A percentile compares a stretch with the other conserved stretches of the same genome.
These are phyloP conservation scores for Hanseniaspora gamundiae DNA, from an alignment of 1,139 yeast species.

Conservation along the genomic window DNA sequence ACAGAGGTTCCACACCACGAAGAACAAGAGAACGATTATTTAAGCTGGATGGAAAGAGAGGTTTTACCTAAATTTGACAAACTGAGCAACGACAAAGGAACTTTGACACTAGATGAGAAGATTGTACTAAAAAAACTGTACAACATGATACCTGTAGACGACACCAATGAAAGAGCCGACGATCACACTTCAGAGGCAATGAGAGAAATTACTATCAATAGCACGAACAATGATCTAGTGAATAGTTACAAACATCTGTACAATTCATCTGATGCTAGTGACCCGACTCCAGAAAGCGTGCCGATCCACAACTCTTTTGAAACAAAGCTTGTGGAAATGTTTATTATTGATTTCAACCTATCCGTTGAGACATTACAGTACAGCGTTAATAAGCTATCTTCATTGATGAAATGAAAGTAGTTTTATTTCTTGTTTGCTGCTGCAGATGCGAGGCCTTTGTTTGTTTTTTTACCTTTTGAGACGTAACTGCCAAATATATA, in stretches of 20 bases:
- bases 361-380: not conserved
- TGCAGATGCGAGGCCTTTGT: no score
- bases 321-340: not conserved
- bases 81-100: constrained; percentile 3
- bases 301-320: not conserved
- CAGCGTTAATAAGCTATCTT: not conserved
- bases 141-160: constrained; percentile 16
- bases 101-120: constrained; percentile 17
- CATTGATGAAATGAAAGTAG: not conserved
- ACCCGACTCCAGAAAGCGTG: not conserved
- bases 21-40: constrained; percentile 8
- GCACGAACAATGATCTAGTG: no score
- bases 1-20: not conserved
- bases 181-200: no score
- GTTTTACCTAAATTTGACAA: constrained; percentile 13
- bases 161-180: not conserved
- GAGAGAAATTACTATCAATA: no score
- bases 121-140: constrained; percentile 21
- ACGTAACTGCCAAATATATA: no score
- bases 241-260: not conserved
- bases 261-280: not conserved
- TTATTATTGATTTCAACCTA: not conserved
- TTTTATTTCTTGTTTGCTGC: no score
- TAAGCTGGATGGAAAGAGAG: constrained; percentile 19
- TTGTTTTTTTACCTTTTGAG: no score